Conservation (phyloP, 1,284 basidiomycete species). For the Meripilus lineatus region DNA sequence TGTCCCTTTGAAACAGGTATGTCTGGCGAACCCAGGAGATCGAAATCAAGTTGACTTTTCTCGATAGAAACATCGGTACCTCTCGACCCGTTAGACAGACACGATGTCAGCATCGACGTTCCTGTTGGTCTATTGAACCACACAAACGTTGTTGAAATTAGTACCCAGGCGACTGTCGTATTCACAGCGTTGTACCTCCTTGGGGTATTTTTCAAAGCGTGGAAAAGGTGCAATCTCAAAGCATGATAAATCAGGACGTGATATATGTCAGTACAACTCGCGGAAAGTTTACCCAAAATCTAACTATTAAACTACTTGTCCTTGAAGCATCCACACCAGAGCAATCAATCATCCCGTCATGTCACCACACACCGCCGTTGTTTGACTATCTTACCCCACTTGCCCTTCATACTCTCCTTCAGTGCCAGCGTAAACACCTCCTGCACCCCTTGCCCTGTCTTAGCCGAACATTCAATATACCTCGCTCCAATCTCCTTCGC, state of each 20-base stretch:
- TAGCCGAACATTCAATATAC: constrained; percentile 94
- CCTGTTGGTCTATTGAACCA: no score
- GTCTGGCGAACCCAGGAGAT: no score
- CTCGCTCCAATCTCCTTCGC: constrained; percentile 93
- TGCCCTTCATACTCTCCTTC: constrained; percentile 78
- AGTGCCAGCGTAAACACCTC: constrained; percentile 93
- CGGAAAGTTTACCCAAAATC: constrained; percentile 1
- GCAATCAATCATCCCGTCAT: constrained; percentile 31
- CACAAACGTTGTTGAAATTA: no score
- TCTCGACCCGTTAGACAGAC: no score
- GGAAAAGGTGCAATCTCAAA: no score
- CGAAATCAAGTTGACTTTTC: constrained; percentile 12
- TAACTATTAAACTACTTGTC: neutral
- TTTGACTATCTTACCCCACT: constrained; percentile 71
- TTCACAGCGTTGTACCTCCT: no score
- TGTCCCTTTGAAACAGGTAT: no score
- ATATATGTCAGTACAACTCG: constrained; percentile 7
- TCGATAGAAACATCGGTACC: neutral
- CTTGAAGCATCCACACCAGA: neutral
- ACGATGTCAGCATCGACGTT: no score
- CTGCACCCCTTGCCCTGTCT: constrained; percentile 84
- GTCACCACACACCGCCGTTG: constrained; percentile 76
- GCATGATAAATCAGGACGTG: no score
- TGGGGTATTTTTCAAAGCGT: no score
- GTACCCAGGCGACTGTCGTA: no score